Evolutionary conservation across 2,329 filamentous ascomycete species (phyloP).

Genomic region (Chrysosphaeria jannelii): DNA sequence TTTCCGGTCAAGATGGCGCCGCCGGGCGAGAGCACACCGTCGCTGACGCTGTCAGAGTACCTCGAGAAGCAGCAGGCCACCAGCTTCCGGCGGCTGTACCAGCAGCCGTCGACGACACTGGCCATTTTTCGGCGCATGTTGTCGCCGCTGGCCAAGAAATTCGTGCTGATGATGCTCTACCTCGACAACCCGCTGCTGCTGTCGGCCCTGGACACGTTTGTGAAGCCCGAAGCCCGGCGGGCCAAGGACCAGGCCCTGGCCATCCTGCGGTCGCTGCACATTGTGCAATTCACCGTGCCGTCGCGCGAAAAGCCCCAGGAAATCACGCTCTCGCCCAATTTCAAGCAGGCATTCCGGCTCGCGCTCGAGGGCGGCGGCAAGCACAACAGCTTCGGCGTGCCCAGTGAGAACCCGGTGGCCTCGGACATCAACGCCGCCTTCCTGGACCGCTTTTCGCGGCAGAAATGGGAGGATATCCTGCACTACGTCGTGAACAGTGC

Average conservation of each 20-base stretch:
- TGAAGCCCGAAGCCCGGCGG: constrained; percentile 32
- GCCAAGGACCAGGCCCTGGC: constrained; percentile 63
- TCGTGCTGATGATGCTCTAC: constrained; percentile 89
- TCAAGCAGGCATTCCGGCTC: constrained; percentile 53
- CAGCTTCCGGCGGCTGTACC: constrained; percentile 74
- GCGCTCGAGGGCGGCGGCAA: constrained; percentile 67
- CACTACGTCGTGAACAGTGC: constrained; percentile 79
- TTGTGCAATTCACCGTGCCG: constrained; percentile 34
- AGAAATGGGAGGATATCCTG: constrained; percentile 84
- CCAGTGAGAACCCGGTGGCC: constrained; percentile 32
- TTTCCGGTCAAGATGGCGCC: constrained; percentile 1
- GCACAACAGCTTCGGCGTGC: constrained; percentile 74
- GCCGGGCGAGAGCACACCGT: constrained; percentile 9
- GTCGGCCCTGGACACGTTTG: constrained; percentile 63
- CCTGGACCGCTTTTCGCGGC: constrained; percentile 59
- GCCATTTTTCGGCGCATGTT: constrained; percentile 96
- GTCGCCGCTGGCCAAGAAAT: constrained; percentile 72
- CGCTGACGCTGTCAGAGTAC: constrained; percentile 50
- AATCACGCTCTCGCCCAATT: constrained; percentile 52
- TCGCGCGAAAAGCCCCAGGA: constrained; percentile 34
- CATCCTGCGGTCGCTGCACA: constrained; percentile 61
- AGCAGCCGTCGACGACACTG: constrained; percentile 80
- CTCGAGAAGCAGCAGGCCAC: constrained; percentile 73
- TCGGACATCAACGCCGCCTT: constrained; percentile 35
- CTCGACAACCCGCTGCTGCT: constrained; percentile 52